Conservation (phyloP, 2,329 filamentous ascomycete genomes). For the Trichoderma oligosporum region DNA sequence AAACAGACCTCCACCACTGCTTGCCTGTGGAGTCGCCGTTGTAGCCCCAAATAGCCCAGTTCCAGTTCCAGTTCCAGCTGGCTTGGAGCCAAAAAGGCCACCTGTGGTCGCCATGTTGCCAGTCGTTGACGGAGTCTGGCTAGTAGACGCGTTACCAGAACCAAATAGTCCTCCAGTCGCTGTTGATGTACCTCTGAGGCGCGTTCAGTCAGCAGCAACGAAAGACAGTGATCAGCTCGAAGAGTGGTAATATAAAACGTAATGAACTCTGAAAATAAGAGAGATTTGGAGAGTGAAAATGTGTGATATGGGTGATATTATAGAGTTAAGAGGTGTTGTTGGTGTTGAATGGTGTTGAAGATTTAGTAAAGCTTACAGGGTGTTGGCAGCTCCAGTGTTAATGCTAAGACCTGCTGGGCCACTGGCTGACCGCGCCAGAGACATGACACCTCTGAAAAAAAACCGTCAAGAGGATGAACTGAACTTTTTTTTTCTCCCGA, state of each 20-base stretch:
- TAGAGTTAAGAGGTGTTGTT: neutral
- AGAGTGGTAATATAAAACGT: neutral
- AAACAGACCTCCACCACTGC: constrained; percentile 27
- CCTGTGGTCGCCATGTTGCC: constrained; percentile 37
- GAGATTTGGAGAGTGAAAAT: neutral
- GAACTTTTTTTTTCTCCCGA: constrained; percentile 14
- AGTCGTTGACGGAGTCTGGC: constrained; percentile 28
- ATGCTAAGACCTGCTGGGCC: constrained; percentile 59
- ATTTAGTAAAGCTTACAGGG: constrained; percentile 32
- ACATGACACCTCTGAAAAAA: constrained; percentile 36
- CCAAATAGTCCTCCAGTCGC: constrained; percentile 39
- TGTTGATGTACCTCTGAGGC: constrained; percentile 30
- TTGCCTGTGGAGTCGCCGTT: constrained; percentile 21
- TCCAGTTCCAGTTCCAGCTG: constrained; percentile 30
- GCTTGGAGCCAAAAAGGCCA: constrained; percentile 35
- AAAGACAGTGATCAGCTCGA: neutral
- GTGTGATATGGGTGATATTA: constrained; percentile 5
- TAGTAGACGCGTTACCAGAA: constrained; percentile 28
- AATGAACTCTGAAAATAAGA: neutral
- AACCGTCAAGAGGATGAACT: constrained; percentile 7
- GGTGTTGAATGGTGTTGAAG: constrained; percentile 20
- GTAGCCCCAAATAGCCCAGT: constrained; percentile 33
- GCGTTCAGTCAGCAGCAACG: constrained; percentile 13
- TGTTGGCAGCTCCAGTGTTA: constrained; percentile 60
- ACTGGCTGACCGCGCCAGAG: constrained; percentile 55